Conservation (phyloP, 2,329 filamentous ascomycete genomes). For the Hymenotorrendiella dingleyae region DNA sequence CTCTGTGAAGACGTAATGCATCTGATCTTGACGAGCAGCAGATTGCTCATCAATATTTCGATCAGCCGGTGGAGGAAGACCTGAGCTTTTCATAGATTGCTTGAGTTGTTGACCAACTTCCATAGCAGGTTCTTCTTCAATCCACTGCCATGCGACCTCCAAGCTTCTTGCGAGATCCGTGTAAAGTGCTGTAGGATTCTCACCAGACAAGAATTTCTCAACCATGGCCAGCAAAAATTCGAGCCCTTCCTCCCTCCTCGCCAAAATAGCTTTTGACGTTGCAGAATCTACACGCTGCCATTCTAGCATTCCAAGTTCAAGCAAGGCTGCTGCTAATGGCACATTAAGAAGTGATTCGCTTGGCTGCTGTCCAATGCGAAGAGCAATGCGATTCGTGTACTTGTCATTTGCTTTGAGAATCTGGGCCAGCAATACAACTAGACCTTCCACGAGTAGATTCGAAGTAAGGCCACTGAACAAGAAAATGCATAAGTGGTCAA, state of each 20-base stretch:
- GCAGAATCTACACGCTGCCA: conserved; percentile 63
- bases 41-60: conserved; percentile 50
- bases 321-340: conserved; percentile 50
- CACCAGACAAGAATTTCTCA: conserved; percentile 71
- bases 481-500: conserved; percentile 52
- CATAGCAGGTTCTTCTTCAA: conserved; percentile 64
- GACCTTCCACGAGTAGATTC: conserved; percentile 53
- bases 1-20: conserved; percentile 94
- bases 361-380: conserved; percentile 51
- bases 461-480: conserved; percentile 47
- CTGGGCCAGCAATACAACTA: conserved; percentile 57
- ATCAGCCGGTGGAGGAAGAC: conserved; percentile 46
- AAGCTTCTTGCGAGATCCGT: conserved; percentile 82
- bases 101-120: conserved; percentile 66
- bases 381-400: conserved; percentile 47
- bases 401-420: conserved; percentile 52
- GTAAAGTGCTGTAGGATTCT: conserved; percentile 70
- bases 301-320: conserved; percentile 55
- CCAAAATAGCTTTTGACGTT: conserved; percentile 65
- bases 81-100: conserved; percentile 50
- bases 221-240: conserved; percentile 76
- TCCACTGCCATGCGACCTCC: conserved; percentile 75
- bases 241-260: conserved; percentile 65
- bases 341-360: conserved; percentile 51
- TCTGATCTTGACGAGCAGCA: conserved; percentile 65